phyloP scores from a whole-genome alignment of 768 basidiomycete genomes.

The Panaeolus cyanescens region DNA sequence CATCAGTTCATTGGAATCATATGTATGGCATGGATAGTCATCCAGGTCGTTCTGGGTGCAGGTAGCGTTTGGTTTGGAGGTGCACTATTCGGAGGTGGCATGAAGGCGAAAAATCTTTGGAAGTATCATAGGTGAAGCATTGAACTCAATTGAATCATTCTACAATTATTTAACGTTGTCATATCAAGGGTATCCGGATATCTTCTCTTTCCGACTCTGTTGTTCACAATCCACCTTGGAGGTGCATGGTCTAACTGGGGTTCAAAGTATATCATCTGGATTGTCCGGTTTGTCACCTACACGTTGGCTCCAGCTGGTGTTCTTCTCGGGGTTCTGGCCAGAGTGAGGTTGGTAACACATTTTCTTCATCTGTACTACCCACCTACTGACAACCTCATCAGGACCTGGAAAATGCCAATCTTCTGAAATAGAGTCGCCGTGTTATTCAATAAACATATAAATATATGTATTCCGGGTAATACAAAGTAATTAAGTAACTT shows the following conservation, averaged over 20 bases:
- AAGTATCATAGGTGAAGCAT: conserved; percentile 73
- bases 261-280: conserved; percentile 30
- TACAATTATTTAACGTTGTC: too few species aligned
- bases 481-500: conserved; percentile 2
- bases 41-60: conserved; percentile 65
- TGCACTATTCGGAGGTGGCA: conserved; percentile 67
- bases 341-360: conserved; percentile 48
- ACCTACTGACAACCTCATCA: conserved; percentile 21
- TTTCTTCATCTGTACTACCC: neutral
- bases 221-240: conserved; percentile 68
- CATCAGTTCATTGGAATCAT: conserved; percentile 65
- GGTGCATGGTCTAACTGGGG: conserved; percentile 73
- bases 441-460: conserved; percentile 10
- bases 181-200: conserved; percentile 84
- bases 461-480: conserved; percentile 1
- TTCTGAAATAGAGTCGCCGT: conserved; percentile 27
- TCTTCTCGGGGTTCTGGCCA: conserved; percentile 43
- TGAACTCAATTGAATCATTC: neutral
- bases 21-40: conserved; percentile 58
- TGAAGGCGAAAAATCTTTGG: conserved; percentile 75
- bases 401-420: conserved; percentile 68
- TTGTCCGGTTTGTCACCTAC: conserved; percentile 52
- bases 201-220: conserved; percentile 56
- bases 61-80: conserved; percentile 81
- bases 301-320: conserved; percentile 54